Base-by-base conservation (phyloP, 108 stramenopile species). In the Tribonema minus region DNA sequence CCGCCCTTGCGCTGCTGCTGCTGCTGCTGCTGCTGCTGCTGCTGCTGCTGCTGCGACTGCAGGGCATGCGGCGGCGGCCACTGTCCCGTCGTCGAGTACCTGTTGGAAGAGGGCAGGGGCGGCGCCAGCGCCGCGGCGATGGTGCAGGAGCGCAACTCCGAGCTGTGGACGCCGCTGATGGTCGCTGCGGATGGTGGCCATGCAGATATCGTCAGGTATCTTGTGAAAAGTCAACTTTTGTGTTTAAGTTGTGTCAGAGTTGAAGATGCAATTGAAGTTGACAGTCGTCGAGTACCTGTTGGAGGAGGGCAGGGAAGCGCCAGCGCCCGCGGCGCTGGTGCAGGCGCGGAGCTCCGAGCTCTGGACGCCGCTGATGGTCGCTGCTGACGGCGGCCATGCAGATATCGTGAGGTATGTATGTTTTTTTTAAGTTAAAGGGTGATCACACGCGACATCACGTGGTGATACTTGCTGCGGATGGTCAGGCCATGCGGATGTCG, bases 51-150 rank as follows among this genome's bases (percentile, higher is more conserved):
- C n/a, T n/a, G n/a, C n/a, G n/a, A n/a, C n/a, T n/a, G n/a, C n/a
- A n/a, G n/a, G n/a, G 77, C 77, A 36, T 78, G 77, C 25, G 77
- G 77, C 28, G 77, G 77, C 39, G 77, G 77, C 0, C 77, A 78
- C 60, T 25, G 37, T 35, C 40, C 59, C 0, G 77, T 79, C 26
- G 68, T 62, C 33, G 65, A 67, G 77, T 78, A 54, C 46, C 20
- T 54, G 46, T 54, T 54, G 20, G 46, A 54, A 9, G 46, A 54
- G 20, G 46, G 46, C 46, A 54, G 46, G 9, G 20, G 46, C 46
- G 20, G 20, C 46, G 20, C 46, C 9, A 54, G 46, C 20, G 46
- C 68, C 5, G 41, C 38, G 26, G 54, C 41, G 9, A 60, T 70
- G 3, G 37, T 79, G 23, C 60, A 41, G 27, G 37, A 46, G 59